A percentile compares a stretch with the other conserved stretches of the same genome.
Conservation (phyloP, 371 early-diverging fungal species). For the Mortierella sp. region DNA sequence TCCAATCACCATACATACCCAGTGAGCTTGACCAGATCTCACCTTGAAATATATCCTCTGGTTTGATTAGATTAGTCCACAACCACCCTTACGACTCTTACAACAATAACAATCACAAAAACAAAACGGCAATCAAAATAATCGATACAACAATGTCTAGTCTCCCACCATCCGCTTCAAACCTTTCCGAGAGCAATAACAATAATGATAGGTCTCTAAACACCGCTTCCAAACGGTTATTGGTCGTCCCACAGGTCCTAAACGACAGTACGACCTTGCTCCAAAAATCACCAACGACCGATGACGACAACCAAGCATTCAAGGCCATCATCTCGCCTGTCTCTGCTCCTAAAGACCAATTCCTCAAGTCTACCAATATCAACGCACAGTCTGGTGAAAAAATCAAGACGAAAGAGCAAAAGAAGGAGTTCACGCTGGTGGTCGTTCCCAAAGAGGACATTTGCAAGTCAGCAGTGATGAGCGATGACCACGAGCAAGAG, state of each 20-base stretch:
- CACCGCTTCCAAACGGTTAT: background rate
- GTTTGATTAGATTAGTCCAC: background rate
- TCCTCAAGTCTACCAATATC: constrained; percentile 6
- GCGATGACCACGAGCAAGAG: background rate
- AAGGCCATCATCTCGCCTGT: constrained; percentile 8
- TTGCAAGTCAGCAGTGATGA: constrained; percentile 18
- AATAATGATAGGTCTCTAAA: background rate
- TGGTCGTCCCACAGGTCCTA: constrained; percentile 14
- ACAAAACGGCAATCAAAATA: background rate
- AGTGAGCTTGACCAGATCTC: background rate
- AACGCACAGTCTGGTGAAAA: background rate
- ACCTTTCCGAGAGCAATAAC: constrained; percentile 1
- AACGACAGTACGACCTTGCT: constrained; percentile 31
- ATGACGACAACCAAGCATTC: constrained; percentile 4
- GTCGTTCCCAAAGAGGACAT: constrained; percentile 13
- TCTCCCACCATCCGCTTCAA: background rate
- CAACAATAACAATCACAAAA: background rate
- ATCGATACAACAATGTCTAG: background rate
- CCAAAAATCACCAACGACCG: constrained; percentile 10
- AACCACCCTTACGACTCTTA: background rate
- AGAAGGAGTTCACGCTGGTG: background rate
- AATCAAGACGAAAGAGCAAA: background rate
- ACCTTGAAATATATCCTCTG: background rate
- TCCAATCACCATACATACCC: background rate
- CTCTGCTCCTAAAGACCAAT: background rate